These are phyloP conservation scores for Argentina anserina DNA, from an alignment of 306 rosid genomes.

Conservation along the genomic window DNA sequence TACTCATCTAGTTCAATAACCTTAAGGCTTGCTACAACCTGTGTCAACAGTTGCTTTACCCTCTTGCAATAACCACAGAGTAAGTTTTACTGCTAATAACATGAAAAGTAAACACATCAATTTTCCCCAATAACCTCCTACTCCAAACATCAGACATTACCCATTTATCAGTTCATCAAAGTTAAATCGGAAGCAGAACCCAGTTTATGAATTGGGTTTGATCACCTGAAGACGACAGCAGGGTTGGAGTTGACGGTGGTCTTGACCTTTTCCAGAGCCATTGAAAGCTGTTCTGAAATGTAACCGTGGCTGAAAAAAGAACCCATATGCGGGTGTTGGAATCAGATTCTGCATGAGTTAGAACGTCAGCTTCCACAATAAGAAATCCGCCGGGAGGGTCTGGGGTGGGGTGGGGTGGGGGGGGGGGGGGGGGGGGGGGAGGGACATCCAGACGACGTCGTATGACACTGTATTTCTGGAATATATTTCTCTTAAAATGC, in stretches of 20 bases:
- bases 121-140: neutral
- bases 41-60: constrained; percentile 57
- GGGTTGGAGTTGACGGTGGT: constrained; percentile 36
- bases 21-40: constrained; percentile 57
- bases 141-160: neutral
- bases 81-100: constrained; percentile 70
- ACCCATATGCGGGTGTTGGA: constrained; percentile 32
- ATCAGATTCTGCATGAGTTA: constrained; percentile 10
- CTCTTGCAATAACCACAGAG: constrained; percentile 73
- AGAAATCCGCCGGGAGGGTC: no score
- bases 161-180: neutral
- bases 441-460: neutral
- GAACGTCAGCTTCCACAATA: neutral
- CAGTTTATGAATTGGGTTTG: neutral
- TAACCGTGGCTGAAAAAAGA: constrained; percentile 29
- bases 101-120: neutral
- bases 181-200: neutral
- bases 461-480: no score
- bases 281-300: constrained; percentile 28
- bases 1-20: constrained; percentile 64
- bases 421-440: no score
- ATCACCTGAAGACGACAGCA: constrained; percentile 46
- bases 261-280: constrained; percentile 44
- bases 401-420: no score
- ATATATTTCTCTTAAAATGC: no score